These are phyloP conservation scores for Aschersonia sp. DNA, from an alignment of 2,329 filamentous ascomycete genomes.

Conservation along the genomic window DNA sequence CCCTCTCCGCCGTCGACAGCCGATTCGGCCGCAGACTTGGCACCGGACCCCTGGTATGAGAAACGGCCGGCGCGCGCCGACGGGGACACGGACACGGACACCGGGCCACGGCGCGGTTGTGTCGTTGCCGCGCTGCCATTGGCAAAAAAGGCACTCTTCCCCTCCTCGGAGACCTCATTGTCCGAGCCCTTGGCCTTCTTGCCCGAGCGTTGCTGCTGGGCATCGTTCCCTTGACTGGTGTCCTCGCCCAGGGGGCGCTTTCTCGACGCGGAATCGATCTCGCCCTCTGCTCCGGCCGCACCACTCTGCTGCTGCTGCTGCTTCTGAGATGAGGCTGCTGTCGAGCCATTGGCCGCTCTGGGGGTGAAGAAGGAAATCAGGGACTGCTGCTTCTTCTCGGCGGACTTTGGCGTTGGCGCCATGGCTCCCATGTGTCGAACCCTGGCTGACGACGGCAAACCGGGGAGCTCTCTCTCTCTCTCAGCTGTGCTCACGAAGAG, in stretches of 20 bases:
- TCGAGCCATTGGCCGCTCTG: conserved; percentile 34
- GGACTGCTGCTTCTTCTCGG: conserved; percentile 57
- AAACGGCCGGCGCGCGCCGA: too few relatives aligned
- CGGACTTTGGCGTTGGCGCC: conserved; percentile 18
- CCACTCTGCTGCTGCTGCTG: conserved; percentile 11
- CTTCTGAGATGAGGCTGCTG: conserved; percentile 21
- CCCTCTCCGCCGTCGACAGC: too few relatives aligned
- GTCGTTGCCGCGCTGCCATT: too few relatives aligned
- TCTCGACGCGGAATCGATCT: conserved; percentile 16
- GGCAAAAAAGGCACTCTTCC: too few relatives aligned
- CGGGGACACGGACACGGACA: conserved; percentile 8
- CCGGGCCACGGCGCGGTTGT: background rate
- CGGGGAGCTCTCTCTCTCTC: background rate
- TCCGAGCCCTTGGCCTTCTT: conserved; percentile 6
- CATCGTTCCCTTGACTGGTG: conserved; percentile 17
- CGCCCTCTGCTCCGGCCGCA: conserved; percentile 1
- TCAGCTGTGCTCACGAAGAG: too few relatives aligned
- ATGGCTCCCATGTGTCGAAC: conserved; percentile 8
- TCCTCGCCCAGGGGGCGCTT: conserved; percentile 40
- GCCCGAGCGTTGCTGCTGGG: too few relatives aligned
- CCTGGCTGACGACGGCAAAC: background rate
- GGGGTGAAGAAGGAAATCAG: conserved; percentile 77
- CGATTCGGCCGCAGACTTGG: too few relatives aligned
- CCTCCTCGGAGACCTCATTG: too few relatives aligned
- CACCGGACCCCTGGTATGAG: too few relatives aligned